Percentiles rank a stretch among this genome's conserved stretches.
These are phyloP conservation scores for Penicillium sp. DNA, from an alignment of 2,329 filamentous ascomycete genomes.

Conservation along the genomic window DNA sequence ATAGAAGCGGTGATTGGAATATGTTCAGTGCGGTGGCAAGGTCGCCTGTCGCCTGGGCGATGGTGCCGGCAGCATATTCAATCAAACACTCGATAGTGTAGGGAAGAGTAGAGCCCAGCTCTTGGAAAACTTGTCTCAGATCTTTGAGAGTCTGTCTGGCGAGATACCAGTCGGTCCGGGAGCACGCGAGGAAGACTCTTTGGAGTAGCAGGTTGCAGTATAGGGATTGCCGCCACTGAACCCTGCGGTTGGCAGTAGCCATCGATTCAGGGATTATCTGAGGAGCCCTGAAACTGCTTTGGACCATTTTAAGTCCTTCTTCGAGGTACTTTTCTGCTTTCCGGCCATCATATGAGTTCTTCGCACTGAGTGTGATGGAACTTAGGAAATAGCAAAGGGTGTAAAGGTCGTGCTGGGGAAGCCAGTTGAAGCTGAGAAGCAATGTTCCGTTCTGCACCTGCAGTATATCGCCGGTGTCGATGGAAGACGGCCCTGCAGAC, in stretches of 20 bases:
- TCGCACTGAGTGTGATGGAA: slow-evolving; percentile 56
- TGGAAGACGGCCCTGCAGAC: slow-evolving; percentile 39
- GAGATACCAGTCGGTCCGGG: slow-evolving; percentile 68
- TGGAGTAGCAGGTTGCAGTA: slow-evolving; percentile 72
- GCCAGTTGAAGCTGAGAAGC: slow-evolving; percentile 59
- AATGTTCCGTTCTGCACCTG: slow-evolving; percentile 45
- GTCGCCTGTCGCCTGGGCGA: slow-evolving; percentile 75
- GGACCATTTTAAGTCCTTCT: slow-evolving; percentile 57
- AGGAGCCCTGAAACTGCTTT: slow-evolving; percentile 44
- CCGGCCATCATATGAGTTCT: slow-evolving; percentile 55
- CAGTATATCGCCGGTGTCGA: slow-evolving; percentile 45
- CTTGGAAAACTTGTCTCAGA: slow-evolving; percentile 51
- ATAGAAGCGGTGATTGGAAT: slow-evolving; percentile 65
- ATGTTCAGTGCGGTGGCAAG: slow-evolving; percentile 66
- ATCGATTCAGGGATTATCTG: slow-evolving; percentile 55
- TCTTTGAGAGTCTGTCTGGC: slow-evolving; percentile 61
- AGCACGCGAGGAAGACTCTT: slow-evolving; percentile 68
- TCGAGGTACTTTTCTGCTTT: slow-evolving; percentile 59
- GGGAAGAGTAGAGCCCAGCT: slow-evolving; percentile 42
- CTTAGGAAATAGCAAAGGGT: slow-evolving; percentile 61
- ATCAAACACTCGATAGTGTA: slow-evolving; percentile 55
- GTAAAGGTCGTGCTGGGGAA: slow-evolving; percentile 61
- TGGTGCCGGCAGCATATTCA: slow-evolving; percentile 73
- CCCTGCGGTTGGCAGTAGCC: slow-evolving; percentile 58
- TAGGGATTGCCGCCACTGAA: slow-evolving; percentile 66